Conservation (phyloP, 352 stramenopile genomes). For the Blastocystis sp. region DNA sequence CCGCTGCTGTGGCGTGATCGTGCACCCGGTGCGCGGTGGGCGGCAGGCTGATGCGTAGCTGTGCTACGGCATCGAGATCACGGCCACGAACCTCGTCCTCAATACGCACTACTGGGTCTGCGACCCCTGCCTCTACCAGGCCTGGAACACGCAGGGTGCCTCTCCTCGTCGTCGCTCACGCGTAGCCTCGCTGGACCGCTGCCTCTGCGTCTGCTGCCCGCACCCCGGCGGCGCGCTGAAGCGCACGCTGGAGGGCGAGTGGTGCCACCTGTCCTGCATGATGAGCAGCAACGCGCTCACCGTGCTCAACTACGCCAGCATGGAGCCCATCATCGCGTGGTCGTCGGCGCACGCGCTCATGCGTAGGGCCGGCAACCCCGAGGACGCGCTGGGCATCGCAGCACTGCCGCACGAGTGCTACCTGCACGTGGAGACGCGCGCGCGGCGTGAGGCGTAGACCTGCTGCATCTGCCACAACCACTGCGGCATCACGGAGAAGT, state of each 20-base stretch:
- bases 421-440: neutral
- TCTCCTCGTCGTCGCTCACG: neutral
- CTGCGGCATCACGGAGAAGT: conserved; percentile 53
- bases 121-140: conserved; percentile 52
- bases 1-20: conserved; percentile 20
- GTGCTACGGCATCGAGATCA: conserved; percentile 46
- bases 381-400: conserved; percentile 1
- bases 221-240: conserved; percentile 46
- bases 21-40: conserved; percentile 17
- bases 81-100: conserved; percentile 1
- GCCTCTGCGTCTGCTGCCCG: conserved; percentile 40
- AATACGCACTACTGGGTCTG: conserved; percentile 61
- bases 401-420: neutral
- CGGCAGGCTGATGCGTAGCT: conserved; percentile 2
- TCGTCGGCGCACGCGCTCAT: neutral
- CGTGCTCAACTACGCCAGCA: conserved; percentile 25
- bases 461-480: conserved; percentile 27
- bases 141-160: conserved; percentile 40
- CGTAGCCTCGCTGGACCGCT: conserved; percentile 19
- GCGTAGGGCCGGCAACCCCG: neutral
- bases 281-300: conserved; percentile 19
- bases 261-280: conserved; percentile 56
- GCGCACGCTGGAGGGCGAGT: conserved; percentile 47
- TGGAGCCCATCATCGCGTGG: conserved; percentile 50
- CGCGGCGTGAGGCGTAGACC: too few species aligned